Evolutionary conservation across 1,139 yeast genomes (phyloP).

Genomic region (Candida dubliniensis): DNA sequence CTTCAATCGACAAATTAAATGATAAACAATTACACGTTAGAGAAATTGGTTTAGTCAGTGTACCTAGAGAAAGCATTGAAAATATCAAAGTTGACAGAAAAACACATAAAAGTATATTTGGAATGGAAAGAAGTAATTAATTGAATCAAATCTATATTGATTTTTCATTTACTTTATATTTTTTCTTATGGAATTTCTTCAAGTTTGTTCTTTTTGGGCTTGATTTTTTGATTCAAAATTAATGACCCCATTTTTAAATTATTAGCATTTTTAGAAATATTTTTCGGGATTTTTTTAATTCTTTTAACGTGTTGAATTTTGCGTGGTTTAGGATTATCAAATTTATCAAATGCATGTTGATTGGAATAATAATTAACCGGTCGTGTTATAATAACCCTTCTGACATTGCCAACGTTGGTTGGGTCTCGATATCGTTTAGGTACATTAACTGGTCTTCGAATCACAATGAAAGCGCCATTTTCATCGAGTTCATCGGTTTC

Average conservation of each 20-base stretch:
- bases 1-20: constrained; percentile 29
- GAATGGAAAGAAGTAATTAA: not conserved
- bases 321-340: not conserved
- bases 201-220: not conserved
- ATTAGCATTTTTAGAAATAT: not conserved
- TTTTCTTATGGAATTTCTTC: not conserved
- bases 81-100: constrained; percentile 27
- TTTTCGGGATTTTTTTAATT: not conserved
- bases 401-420: constrained; percentile 14
- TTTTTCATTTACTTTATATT: not conserved
- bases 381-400: constrained; percentile 19
- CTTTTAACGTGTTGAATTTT: constrained; percentile 3
- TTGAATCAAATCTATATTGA: not conserved
- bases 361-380: constrained; percentile 9
- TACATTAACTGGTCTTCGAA: constrained; percentile 24
- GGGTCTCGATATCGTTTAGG: constrained; percentile 18
- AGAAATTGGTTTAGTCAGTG: constrained; percentile 48
- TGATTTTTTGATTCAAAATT: too few relatives aligned
- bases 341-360: not conserved
- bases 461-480: constrained; percentile 21
- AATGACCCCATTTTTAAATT: too few relatives aligned
- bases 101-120: constrained; percentile 17
- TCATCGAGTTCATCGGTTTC: constrained; percentile 23
- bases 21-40: constrained; percentile 26
- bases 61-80: constrained; percentile 35